phyloP scores from a whole-genome alignment of 2,329 filamentous ascomycete genomes.

The Neopestalotiopsis sp. region DNA sequence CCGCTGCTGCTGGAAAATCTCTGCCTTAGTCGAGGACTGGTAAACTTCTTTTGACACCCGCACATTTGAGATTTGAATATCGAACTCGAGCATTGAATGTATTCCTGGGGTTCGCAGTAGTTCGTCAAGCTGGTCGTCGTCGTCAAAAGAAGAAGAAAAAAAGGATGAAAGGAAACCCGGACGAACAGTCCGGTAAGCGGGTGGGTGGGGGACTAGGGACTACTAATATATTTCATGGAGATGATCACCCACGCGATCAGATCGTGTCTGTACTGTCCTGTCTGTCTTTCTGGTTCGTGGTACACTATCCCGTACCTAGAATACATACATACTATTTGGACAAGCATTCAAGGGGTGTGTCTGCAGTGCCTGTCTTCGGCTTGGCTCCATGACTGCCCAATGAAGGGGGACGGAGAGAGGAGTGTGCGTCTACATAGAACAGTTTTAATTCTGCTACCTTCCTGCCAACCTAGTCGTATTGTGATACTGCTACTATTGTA shows the following conservation, averaged over 20 bases:
- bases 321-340: not conserved
- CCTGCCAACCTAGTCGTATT: conserved; percentile 13
- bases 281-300: not conserved
- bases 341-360: not conserved
- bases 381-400: not conserved
- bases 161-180: conserved; percentile 11
- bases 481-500: conserved; percentile 2
- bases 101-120: not conserved
- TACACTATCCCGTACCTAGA: not conserved
- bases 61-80: not conserved
- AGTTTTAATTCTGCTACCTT: too few relatives aligned
- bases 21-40: conserved; percentile 20
- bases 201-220: conserved; percentile 17
- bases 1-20: conserved; percentile 20
- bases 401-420: not conserved
- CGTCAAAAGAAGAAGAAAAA: conserved; percentile 1
- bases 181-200: conserved; percentile 12
- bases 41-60: conserved; percentile 4
- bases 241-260: conserved; percentile 19
- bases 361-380: not conserved
- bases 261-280: not conserved
- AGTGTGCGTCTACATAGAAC: not conserved
- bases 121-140: conserved; percentile 1
- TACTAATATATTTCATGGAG: conserved; percentile 21
- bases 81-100: not conserved